A percentile compares a stretch with the other conserved stretches of the same genome.
These are phyloP conservation scores for Earliella scabrosa DNA, from an alignment of 1,284 basidiomycete species.

Conservation along the genomic window DNA sequence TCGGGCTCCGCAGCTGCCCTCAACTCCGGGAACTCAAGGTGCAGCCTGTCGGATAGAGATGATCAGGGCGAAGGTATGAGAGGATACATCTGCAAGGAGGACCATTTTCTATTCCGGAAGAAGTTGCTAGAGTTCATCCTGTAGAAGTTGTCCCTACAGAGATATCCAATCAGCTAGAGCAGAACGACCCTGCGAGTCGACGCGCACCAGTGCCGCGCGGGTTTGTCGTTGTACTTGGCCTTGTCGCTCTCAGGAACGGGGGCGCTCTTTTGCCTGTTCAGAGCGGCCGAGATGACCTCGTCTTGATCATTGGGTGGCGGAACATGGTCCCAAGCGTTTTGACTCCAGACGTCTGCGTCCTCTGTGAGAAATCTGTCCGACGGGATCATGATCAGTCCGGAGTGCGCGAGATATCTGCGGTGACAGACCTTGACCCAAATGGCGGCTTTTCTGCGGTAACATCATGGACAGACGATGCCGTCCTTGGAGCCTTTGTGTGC, in stretches of 20 bases:
- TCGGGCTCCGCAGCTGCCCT: conserved; percentile 69
- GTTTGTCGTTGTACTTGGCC: conserved; percentile 73
- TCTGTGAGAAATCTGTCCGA: conserved; percentile 61
- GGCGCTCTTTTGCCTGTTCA: conserved; percentile 66
- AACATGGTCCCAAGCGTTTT: conserved; percentile 91
- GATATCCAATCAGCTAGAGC: too few species aligned
- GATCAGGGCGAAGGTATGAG: background rate
- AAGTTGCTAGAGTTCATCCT: conserved; percentile 84
- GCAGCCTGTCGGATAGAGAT: conserved; percentile 59
- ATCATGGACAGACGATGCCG: conserved; percentile 69
- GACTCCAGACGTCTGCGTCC: conserved; percentile 68
- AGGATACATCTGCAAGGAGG: background rate
- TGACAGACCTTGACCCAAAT: conserved; percentile 67
- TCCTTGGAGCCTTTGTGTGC: conserved; percentile 13
- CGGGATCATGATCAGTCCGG: background rate
- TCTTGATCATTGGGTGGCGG: conserved; percentile 81
- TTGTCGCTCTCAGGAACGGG: conserved; percentile 75
- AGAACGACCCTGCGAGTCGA: background rate
- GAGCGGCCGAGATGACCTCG: conserved; percentile 67
- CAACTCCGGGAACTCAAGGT: conserved; percentile 90
- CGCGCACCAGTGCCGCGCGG: conserved; percentile 71
- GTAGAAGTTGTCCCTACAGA: conserved; percentile 89
- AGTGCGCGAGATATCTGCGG: background rate
- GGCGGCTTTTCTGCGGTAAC: conserved; percentile 60
- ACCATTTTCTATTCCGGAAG: conserved; percentile 93